A percentile compares a stretch with the other conserved stretches of the same genome.
phyloP scores from a whole-genome alignment of 2,329 filamentous ascomycete genomes.

The Fusarium multiceps region DNA sequence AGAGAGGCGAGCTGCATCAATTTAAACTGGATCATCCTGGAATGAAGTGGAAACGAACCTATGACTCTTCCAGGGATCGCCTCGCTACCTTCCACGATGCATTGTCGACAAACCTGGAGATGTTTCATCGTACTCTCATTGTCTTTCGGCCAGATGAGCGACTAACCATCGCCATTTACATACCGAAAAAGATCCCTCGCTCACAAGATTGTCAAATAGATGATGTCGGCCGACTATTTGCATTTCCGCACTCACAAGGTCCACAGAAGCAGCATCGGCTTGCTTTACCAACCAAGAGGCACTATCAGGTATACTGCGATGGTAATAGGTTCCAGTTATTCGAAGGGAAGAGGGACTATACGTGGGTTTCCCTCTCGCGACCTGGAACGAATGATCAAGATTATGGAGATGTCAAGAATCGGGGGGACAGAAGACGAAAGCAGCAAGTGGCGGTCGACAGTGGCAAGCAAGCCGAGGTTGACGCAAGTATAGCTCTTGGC shows the following conservation, averaged over 20 bases:
- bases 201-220: neutral
- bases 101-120: neutral
- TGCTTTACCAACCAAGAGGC: neutral
- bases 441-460: too few species aligned
- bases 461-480: neutral
- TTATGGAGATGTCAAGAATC: fast-evolving
- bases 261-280: neutral
- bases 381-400: neutral
- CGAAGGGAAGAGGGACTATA: neutral
- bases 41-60: neutral
- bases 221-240: neutral
- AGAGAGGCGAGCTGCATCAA: fast-evolving
- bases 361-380: neutral
- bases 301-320: neutral
- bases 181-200: neutral
- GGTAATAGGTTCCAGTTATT: neutral
- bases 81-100: conserved; percentile 3
- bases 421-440: neutral
- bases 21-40: neutral
- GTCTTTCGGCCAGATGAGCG: neutral
- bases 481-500: neutral
- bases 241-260: neutral
- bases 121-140: conserved; percentile 1
- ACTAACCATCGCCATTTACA: neutral
- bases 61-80: neutral